A percentile compares a stretch with the other conserved stretches of the same genome.
These are phyloP conservation scores for Pseudodiploospora longispora DNA, from an alignment of 2,329 filamentous ascomycete genomes.

Conservation along the genomic window DNA sequence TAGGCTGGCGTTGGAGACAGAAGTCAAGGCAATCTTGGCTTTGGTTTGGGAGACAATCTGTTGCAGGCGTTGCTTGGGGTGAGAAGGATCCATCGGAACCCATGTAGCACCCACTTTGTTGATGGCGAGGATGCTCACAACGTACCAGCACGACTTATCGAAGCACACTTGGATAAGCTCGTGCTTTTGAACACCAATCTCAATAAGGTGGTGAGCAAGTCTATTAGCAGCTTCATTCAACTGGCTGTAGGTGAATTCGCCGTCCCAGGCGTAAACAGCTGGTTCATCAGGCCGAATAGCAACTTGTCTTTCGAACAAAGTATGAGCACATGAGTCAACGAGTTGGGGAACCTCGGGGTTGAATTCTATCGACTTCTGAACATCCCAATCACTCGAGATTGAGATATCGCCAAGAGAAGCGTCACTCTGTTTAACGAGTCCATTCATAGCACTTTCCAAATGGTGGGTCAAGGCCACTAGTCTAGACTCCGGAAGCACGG, in stretches of 20 bases:
- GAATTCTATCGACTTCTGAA: constrained; percentile 1
- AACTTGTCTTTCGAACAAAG: constrained; percentile 5
- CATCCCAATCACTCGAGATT: constrained; percentile 1
- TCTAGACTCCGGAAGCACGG: not conserved
- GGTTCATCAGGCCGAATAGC: not conserved
- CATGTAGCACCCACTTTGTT: constrained; percentile 11
- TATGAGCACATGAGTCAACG: constrained; percentile 4
- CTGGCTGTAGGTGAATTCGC: constrained; percentile 31
- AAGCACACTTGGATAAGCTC: constrained; percentile 7
- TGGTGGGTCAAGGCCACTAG: constrained; percentile 4
- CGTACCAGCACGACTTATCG: constrained; percentile 10
- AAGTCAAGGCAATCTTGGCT: constrained; percentile 3
- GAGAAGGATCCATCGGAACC: constrained; percentile 8
- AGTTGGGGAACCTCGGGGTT: constrained; percentile 2
- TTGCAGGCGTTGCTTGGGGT: constrained; percentile 6
- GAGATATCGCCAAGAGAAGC: constrained; percentile 1
- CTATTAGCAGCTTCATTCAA: constrained; percentile 14
- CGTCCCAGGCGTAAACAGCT: constrained; percentile 7
- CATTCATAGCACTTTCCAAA: constrained; percentile 3
- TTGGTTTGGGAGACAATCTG: constrained; percentile 4
- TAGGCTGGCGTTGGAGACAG: not conserved
- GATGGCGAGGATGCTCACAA: constrained; percentile 12
- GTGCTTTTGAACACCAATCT: constrained; percentile 8
- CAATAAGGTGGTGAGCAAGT: constrained; percentile 9
- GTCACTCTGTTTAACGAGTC: not conserved